These are phyloP conservation scores for Leccinellum luteum DNA, from an alignment of 768 basidiomycete species.

Conservation along the genomic window DNA sequence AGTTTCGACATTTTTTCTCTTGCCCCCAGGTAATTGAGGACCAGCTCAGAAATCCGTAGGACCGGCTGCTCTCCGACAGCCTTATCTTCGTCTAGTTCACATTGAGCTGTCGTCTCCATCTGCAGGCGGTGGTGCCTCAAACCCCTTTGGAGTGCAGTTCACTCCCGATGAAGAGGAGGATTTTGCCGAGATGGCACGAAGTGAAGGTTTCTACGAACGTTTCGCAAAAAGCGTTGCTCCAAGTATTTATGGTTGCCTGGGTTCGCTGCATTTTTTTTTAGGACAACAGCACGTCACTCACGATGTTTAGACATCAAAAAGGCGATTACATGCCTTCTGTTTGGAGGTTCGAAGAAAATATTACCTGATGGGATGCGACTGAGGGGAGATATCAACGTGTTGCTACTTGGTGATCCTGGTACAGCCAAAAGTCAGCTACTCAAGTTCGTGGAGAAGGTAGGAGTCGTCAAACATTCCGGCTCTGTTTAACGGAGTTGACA, in stretches of 20 bases:
- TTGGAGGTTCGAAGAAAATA: constrained; percentile 96
- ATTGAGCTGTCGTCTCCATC: constrained; percentile 86
- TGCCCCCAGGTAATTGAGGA: neutral
- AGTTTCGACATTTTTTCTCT: constrained; percentile 20
- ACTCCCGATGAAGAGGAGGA: constrained; percentile 97
- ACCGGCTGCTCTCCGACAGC: constrained; percentile 87
- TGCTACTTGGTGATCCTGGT: constrained; percentile 95
- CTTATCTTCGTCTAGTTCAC: constrained; percentile 91
- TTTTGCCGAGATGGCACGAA: constrained; percentile 86
- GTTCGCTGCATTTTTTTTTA: constrained; percentile 39
- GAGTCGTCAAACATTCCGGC: neutral
- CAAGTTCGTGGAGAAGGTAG: constrained; percentile 96
- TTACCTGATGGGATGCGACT: constrained; percentile 96
- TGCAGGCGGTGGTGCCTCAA: constrained; percentile 65
- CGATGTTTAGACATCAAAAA: constrained; percentile 88
- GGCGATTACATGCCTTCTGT: constrained; percentile 91
- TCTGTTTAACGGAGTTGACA: constrained; percentile 27
- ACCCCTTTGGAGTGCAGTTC: constrained; percentile 87
- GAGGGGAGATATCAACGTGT: constrained; percentile 96
- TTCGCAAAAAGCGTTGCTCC: constrained; percentile 95
- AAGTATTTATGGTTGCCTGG: constrained; percentile 93
- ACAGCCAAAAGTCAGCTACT: constrained; percentile 97
- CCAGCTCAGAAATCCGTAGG: constrained; percentile 65
- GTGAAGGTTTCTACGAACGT: constrained; percentile 86
- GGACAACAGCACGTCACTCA: constrained; percentile 5